These are phyloP conservation scores for Fusarium sterilihyphosum DNA, from an alignment of 2,329 filamentous ascomycete genomes.

Conservation along the genomic window DNA sequence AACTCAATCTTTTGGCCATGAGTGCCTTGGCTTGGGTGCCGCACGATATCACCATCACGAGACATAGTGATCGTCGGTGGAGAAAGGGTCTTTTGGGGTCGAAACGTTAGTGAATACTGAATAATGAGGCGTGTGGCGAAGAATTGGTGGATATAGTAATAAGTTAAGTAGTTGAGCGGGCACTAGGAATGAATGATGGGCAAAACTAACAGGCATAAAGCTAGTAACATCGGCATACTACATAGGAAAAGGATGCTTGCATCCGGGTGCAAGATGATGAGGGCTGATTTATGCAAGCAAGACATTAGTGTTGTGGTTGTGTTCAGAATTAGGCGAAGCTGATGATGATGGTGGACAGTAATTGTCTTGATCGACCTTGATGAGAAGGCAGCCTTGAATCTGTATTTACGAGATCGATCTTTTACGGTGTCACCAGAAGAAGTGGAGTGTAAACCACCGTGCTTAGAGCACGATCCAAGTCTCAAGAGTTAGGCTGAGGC, in stretches of 20 bases:
- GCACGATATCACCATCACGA: conserved; percentile 4
- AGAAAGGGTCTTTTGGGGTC: conserved; percentile 9
- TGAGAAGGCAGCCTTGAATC: background rate
- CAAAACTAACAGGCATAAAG: conserved; percentile 27
- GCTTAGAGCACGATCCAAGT: conserved; percentile 14
- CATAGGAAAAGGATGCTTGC: conserved; percentile 16
- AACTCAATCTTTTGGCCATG: background rate
- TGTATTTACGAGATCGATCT: conserved; percentile 2
- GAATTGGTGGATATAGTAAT: background rate
- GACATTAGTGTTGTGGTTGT: conserved; percentile 5
- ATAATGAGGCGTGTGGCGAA: conserved; percentile 32
- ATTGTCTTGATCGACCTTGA: background rate
- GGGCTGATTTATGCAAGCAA: conserved; percentile 34
- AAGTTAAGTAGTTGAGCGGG: background rate
- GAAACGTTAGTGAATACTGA: background rate
- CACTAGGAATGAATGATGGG: background rate
- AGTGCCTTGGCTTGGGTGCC: background rate
- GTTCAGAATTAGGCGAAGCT: background rate
- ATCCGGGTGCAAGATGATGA: conserved; percentile 27
- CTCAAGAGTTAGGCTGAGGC: background rate
- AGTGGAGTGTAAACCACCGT: conserved; percentile 2
- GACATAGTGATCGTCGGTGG: conserved; percentile 34
- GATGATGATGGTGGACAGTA: background rate
- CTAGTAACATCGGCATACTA: conserved; percentile 12
- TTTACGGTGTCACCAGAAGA: background rate